Evolutionary conservation across 2,329 filamentous ascomycete genomes (phyloP).

Genomic region (Fusarium cicatricum): DNA sequence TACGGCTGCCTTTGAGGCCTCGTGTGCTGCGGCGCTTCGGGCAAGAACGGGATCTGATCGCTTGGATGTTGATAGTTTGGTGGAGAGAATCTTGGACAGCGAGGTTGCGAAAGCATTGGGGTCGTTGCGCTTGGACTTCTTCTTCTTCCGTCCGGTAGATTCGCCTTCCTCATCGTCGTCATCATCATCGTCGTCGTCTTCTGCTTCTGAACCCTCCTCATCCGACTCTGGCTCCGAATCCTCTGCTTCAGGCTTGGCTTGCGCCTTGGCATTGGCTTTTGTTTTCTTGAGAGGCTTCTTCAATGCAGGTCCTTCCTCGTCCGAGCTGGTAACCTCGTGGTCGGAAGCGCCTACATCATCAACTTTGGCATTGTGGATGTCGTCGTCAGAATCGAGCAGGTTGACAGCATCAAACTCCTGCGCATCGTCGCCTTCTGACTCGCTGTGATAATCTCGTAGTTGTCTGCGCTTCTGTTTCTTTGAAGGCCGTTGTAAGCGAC

Average conservation of each 20-base stretch:
- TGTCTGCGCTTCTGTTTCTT: slow-evolving; percentile 62
- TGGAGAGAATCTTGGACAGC: slow-evolving; percentile 89
- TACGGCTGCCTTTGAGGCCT: slow-evolving; percentile 74
- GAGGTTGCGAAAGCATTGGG: slow-evolving; percentile 90
- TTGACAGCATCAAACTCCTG: slow-evolving; percentile 60
- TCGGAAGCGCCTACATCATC: slow-evolving; percentile 57
- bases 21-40: slow-evolving; percentile 77
- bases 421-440: slow-evolving; percentile 55
- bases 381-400: slow-evolving; percentile 65
- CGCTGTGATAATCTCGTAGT: slow-evolving; percentile 61
- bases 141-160: slow-evolving; percentile 45
- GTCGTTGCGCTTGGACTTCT: slow-evolving; percentile 87
- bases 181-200: slow-evolving; percentile 16
- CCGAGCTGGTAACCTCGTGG: slow-evolving; percentile 48
- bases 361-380: slow-evolving; percentile 61
- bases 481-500: slow-evolving; percentile 50
- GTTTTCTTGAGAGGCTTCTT: slow-evolving; percentile 44
- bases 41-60: slow-evolving; percentile 91
- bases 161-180: slow-evolving; percentile 52
- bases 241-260: slow-evolving; percentile 31
- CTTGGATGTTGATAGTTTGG: slow-evolving; percentile 83
- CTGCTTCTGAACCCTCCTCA: slow-evolving; percentile 8
- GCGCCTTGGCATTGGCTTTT: slow-evolving; percentile 41
- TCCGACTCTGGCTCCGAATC: slow-evolving; percentile 37
- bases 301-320: slow-evolving; percentile 45